phyloP scores from a whole-genome alignment of 306 rosid species.

The Rosa multiflora region DNA sequence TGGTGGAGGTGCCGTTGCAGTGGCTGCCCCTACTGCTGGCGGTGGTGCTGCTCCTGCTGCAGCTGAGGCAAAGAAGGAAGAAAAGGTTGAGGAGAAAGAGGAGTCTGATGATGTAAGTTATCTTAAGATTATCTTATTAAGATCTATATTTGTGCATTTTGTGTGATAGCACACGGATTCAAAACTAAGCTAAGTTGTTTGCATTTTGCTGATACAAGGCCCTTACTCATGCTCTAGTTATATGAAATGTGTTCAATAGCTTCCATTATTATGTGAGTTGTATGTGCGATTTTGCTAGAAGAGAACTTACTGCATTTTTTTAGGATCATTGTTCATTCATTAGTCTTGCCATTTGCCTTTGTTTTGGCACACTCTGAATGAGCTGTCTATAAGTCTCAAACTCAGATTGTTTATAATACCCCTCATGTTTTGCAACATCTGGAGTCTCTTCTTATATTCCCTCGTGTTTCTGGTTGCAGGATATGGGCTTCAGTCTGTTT shows the following conservation, averaged over 20 bases:
- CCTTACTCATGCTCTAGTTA: neutral
- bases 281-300: neutral
- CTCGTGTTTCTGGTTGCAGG: constrained; percentile 52
- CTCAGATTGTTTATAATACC: neutral
- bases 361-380: neutral
- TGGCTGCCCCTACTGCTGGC: constrained; percentile 32
- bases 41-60: constrained; percentile 55
- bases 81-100: constrained; percentile 73
- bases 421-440: neutral
- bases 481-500: constrained; percentile 79
- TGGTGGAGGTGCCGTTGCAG: constrained; percentile 49
- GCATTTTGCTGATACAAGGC: neutral
- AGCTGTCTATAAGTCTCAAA: neutral
- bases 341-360: neutral
- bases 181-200: neutral
- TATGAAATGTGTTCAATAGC: neutral
- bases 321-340: neutral
- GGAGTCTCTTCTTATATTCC: constrained; percentile 16
- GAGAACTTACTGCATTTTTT: neutral
- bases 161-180: neutral
- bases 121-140: neutral
- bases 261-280: neutral
- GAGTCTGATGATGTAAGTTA: constrained; percentile 76
- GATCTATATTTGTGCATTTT: neutral
- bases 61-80: constrained; percentile 74